Base-by-base conservation (phyloP, 2,329 filamentous ascomycete genomes). In the Colletotrichum aenigma region DNA sequence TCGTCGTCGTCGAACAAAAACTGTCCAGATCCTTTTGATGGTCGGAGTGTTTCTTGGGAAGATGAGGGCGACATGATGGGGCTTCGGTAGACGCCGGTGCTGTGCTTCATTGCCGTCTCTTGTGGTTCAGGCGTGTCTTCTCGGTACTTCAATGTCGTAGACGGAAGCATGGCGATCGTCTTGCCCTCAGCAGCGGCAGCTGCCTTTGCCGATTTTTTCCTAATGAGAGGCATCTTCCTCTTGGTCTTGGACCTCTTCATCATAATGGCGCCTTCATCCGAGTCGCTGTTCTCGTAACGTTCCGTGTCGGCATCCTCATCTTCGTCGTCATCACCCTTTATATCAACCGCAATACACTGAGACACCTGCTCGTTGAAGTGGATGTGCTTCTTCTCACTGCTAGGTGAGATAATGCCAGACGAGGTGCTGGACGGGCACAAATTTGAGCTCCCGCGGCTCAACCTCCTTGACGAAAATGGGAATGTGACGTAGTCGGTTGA, bases 301-400 rank as follows among this genome's bases (percentile, higher is more conserved):
- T 77, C 76, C 13, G 74, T 73, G 75, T 82, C 82, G 81, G 30
- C 76, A 13, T 94, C 92, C 65, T 93, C 90, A 69, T 95, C 92
- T 16, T 93, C 90, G 32, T 94, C 92, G 64, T 96, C 94, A 28
- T 93, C 93, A 78, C 94, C 92, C 85, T 97, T 97, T 79, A 92
- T 90, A 38, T 98, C 96, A 36, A 99, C 92, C 9, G 97, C 97
- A 78, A 98, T 98, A 83, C 96, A 98, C 83, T 98, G 96, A 83
- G 96, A 93, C 4, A 99, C 97, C 85, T 96, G 94, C 82, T 98
- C 95, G 82, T 98, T 97, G 84, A 99, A 99, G 81, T 98, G 95
- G 78, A 99, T 98, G 83, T 98, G 96, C 76, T 93, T 96, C 81
- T 92, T 91, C 80, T 94, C 93, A 9, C 91, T 84, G 87, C 91